A percentile compares a stretch with the other conserved stretches of the same genome.
phyloP scores from a whole-genome alignment of 2,329 filamentous ascomycete species.

The Rhinocladiella similis region DNA sequence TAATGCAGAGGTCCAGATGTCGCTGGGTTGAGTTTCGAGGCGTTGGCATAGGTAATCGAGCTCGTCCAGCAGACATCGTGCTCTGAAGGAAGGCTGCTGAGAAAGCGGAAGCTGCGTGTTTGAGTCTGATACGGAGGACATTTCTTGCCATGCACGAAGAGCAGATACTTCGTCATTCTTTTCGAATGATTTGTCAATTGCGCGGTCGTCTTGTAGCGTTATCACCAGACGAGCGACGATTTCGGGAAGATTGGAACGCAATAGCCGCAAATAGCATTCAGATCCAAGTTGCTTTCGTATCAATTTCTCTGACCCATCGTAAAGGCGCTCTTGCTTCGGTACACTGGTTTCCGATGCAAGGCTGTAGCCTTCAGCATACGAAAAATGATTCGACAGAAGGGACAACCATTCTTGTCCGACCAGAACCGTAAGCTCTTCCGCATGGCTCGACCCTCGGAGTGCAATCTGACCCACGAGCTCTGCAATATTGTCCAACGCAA shows the following conservation, averaged over 20 bases:
- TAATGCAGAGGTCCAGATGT: conserved; percentile 74
- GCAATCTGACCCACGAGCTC: conserved; percentile 79
- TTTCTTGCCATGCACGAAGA: conserved; percentile 57
- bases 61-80: conserved; percentile 72
- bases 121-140: conserved; percentile 69
- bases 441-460: conserved; percentile 72
- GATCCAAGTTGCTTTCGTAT: conserved; percentile 70
- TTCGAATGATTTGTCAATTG: conserved; percentile 66
- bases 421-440: conserved; percentile 59
- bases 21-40: conserved; percentile 63
- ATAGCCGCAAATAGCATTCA: conserved; percentile 61
- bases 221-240: conserved; percentile 76
- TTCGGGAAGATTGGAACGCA: conserved; percentile 71
- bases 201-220: conserved; percentile 74
- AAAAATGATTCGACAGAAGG: conserved; percentile 69
- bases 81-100: conserved; percentile 84
- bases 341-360: conserved; percentile 71
- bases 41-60: conserved; percentile 75
- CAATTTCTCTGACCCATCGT: conserved; percentile 61
- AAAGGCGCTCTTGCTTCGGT: conserved; percentile 43
- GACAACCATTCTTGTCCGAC: conserved; percentile 57
- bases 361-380: conserved; percentile 78
- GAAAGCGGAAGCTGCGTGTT: conserved; percentile 66
- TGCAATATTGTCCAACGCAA: conserved; percentile 69
- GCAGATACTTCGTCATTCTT: conserved; percentile 48